A percentile compares a stretch with the other conserved stretches of the same genome.
These are phyloP conservation scores for Chenopodium quinoa DNA, from an alignment of 148 eudicot genomes.

Conservation along the genomic window DNA sequence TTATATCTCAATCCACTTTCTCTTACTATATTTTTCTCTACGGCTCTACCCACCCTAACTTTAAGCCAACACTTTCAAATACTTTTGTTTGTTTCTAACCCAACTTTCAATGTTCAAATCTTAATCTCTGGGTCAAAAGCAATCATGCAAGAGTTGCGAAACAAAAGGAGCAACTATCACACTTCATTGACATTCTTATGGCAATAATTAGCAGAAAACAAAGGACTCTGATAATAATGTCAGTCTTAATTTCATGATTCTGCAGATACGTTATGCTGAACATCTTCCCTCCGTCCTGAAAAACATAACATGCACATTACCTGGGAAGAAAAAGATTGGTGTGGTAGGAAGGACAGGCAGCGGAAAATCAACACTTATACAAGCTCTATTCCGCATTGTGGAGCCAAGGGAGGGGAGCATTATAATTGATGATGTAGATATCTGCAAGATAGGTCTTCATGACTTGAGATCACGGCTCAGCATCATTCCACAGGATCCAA, in stretches of 20 bases:
- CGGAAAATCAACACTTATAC: conserved; percentile 95
- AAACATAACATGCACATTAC: conserved; percentile 85
- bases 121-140: not conserved
- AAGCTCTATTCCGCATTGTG: conserved; percentile 81
- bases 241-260: not conserved
- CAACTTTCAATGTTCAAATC: not conserved
- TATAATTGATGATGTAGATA: conserved; percentile 74
- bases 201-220: not conserved
- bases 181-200: not conserved
- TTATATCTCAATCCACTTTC: not conserved
- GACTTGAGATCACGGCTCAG: conserved; percentile 91
- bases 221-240: not conserved
- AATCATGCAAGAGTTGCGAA: not conserved
- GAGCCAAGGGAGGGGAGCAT: conserved; percentile 81
- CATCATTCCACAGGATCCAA: conserved; percentile 96
- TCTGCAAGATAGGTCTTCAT: conserved; percentile 81
- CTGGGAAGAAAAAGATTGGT: conserved; percentile 86
- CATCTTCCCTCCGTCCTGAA: conserved; percentile 90
- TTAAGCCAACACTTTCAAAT: not conserved
- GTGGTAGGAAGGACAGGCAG: conserved; percentile 98
- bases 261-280: conserved; percentile 91
- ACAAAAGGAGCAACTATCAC: not conserved
- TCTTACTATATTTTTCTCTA: not conserved
- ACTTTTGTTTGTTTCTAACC: not conserved
- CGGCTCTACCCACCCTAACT: too few relatives aligned